Base-by-base conservation (phyloP, 164 flowering plant species). In the Brasenia schreberi region DNA sequence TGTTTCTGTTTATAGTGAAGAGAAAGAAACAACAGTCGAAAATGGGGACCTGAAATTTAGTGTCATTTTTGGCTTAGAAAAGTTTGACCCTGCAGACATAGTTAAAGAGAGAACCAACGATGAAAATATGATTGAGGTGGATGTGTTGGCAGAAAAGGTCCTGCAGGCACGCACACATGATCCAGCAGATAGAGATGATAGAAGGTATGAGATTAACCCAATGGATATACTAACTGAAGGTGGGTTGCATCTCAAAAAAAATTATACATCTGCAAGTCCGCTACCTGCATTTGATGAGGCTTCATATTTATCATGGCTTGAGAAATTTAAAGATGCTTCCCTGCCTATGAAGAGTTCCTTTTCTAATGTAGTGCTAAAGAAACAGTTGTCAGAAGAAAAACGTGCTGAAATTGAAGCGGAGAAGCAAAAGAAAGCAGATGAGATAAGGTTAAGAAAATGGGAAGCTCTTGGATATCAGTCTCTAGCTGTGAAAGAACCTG, bases 261-360 rank as follows among this genome's bases (percentile, higher is more conserved):
- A 16, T 70, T 64, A 69, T 63, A 68, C 77, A 53, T 71, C 75
- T 68, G 17, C 66, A 10, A 69, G 19, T 61, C 73, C 70, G 67
- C 81, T 85, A 74, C 77, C 84, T 63, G 84, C 79, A 66, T 77
- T 91, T 76, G 93, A 94, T 75, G 96, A 92, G 73, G 84, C 84
- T 69, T 85, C 90, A 45, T 94, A 89, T 79, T 70, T 72, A 12
- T 84, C 92, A 27, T 94, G 98, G 98, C 80, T 91, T 75, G 85
- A 84, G 73, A 91, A 85, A 67, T 83, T 94, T 52, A 85, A 87
- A 75, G 85, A 83, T 72, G 75, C 73, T 67, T 72, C 87, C 64
- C 75, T 72, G 56, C 72, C 78, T 33, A 66, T 64, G 72, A 81
- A 75, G 52, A 66, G 61, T 58, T 64, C 73, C 18, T 58, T 66